Evolutionary conservation across 73 alveolate species (phyloP).

Genomic region (Paramecium octaurelia): DNA sequence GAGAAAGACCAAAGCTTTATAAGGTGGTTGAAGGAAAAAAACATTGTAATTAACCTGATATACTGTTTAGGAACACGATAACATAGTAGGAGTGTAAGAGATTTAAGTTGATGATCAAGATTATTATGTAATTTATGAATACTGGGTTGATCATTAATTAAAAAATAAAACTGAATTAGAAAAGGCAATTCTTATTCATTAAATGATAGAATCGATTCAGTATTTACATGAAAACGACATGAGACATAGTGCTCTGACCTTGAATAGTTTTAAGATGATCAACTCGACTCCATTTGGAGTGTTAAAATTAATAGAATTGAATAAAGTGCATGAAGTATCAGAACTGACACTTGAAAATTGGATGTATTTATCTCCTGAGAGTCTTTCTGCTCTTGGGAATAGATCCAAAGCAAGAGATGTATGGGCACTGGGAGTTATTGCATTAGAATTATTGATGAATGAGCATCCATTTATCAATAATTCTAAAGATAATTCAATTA

Average conservation of each 20-base stretch:
- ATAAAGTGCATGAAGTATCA: not conserved
- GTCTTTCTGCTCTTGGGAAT: not conserved
- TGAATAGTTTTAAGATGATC: not conserved
- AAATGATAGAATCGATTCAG: not conserved
- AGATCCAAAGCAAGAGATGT: slow-evolving; percentile 7
- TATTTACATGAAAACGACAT: not conserved
- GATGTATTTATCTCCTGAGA: not conserved
- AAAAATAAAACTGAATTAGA: not conserved
- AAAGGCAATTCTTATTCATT: not conserved
- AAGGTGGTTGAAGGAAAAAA: not conserved
- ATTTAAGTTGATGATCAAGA: not conserved
- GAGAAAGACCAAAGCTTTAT: not conserved
- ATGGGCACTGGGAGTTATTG: not conserved
- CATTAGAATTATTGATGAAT: not conserved
- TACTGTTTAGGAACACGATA: not conserved
- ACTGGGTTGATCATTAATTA: not conserved
- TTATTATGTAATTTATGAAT: not conserved
- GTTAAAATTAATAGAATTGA: not conserved
- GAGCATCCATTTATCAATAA: not conserved
- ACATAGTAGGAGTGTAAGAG: not conserved
- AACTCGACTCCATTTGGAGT: not conserved
- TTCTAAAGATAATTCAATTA: not conserved
- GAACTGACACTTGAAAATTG: not conserved
- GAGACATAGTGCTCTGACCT: not conserved
- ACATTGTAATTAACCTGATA: not conserved